These are phyloP conservation scores for Hymenoscyphus fraxineus DNA, from an alignment of 2,329 filamentous ascomycete species.

Conservation along the genomic window DNA sequence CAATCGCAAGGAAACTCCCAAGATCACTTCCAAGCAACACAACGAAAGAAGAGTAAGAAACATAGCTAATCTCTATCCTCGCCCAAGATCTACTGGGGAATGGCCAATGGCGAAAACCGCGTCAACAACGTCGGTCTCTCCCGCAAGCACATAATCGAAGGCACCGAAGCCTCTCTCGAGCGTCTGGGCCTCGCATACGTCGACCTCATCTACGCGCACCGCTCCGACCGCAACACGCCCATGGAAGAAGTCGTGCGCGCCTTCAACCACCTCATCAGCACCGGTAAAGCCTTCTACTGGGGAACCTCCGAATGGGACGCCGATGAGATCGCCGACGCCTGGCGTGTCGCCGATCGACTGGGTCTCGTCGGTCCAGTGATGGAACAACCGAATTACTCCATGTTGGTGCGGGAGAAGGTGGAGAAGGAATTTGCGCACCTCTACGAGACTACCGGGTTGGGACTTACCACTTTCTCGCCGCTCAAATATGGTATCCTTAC, in stretches of 20 bases:
- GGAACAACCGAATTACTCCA: conserved; percentile 66
- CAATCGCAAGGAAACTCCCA: no score
- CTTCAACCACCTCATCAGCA: conserved; percentile 67
- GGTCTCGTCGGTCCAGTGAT: conserved; percentile 60
- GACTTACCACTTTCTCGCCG: conserved; percentile 61
- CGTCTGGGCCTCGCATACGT: conserved; percentile 52
- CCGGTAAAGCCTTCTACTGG: conserved; percentile 68
- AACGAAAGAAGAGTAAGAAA: not conserved
- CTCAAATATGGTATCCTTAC: conserved; percentile 58
- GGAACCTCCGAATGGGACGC: conserved; percentile 66
- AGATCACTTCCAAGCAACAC: not conserved
- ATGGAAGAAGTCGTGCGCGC: conserved; percentile 68
- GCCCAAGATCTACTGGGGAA: conserved; percentile 60
- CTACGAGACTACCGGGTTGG: conserved; percentile 56
- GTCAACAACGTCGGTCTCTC: conserved; percentile 56
- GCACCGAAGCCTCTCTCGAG: conserved; percentile 49
- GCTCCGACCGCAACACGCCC: conserved; percentile 62
- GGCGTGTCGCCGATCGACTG: conserved; percentile 56
- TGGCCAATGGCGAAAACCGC: conserved; percentile 38
- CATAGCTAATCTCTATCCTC: not conserved
- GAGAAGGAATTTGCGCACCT: conserved; percentile 59
- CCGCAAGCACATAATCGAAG: conserved; percentile 58
- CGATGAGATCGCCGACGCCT: conserved; percentile 61
- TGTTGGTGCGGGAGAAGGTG: conserved; percentile 58
- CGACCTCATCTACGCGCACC: conserved; percentile 66